phyloP scores from a whole-genome alignment of 257 asterid genomes.

The Primulina tabacum region DNA sequence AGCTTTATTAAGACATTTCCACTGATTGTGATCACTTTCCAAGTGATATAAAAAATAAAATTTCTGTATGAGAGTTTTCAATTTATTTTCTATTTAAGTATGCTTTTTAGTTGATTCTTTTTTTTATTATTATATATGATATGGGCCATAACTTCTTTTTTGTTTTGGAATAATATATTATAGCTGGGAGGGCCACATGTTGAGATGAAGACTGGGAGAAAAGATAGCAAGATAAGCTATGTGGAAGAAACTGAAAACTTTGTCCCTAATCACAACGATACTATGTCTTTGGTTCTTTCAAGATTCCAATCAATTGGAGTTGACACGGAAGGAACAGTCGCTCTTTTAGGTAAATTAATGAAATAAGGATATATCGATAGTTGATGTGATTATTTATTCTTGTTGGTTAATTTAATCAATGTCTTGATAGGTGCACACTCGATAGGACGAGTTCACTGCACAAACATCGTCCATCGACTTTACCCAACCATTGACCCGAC shows the following conservation, averaged over 20 bases:
- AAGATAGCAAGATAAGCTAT: conserved; percentile 54
- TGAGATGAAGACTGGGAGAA: conserved; percentile 73
- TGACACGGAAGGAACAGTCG: conserved; percentile 61
- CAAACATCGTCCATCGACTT: conserved; percentile 54
- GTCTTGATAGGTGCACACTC: conserved; percentile 62
- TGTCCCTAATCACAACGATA: conserved; percentile 72
- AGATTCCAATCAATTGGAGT: conserved; percentile 54
- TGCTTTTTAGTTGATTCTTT: too few relatives aligned
- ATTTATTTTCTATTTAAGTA: too few relatives aligned
- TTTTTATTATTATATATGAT: neutral
- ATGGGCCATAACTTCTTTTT: neutral
- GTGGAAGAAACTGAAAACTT: conserved; percentile 38
- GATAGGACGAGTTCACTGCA: conserved; percentile 75
- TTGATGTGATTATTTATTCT: too few relatives aligned
- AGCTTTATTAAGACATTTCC: neutral
- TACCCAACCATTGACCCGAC: conserved; percentile 71
- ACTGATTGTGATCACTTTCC: too few relatives aligned
- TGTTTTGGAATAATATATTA: neutral
- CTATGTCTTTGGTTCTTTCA: conserved; percentile 51
- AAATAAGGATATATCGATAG: too few relatives aligned
- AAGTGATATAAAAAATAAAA: too few relatives aligned
- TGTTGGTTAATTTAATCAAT: too few relatives aligned
- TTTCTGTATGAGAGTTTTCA: too few relatives aligned
- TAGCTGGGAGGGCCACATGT: conserved; percentile 72
- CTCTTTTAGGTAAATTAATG: conserved; percentile 51